A percentile compares a stretch with the other conserved stretches of the same genome.
Conservation (phyloP, 2,329 filamentous ascomycete species). For the Exophiala bonariae region DNA sequence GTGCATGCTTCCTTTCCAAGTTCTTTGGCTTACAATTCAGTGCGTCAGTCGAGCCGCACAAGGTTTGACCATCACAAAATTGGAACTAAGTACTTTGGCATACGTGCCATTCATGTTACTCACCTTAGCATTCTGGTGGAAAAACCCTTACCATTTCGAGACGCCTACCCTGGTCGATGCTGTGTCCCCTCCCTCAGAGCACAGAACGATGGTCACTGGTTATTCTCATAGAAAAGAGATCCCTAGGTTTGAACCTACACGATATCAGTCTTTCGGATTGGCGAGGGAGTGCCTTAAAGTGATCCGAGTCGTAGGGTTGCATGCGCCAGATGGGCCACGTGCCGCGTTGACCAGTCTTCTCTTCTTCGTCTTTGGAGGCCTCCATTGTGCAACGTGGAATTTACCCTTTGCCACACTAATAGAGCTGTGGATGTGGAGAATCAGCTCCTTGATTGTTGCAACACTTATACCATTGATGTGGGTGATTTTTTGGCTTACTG, state of each 20-base stretch:
- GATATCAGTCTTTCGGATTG: background rate
- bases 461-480: background rate
- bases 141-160: conserved; percentile 33
- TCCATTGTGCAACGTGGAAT: conserved; percentile 1
- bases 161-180: conserved; percentile 9
- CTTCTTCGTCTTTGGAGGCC: background rate
- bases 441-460: background rate
- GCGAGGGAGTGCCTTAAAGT: conserved; percentile 1
- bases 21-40: conserved; percentile 25
- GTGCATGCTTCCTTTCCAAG: conserved; percentile 13
- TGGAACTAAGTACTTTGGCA: conserved; percentile 32
- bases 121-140: conserved; percentile 32
- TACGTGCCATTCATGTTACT: conserved; percentile 31
- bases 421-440: conserved; percentile 2
- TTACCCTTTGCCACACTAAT: background rate
- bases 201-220: background rate
- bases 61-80: conserved; percentile 28
- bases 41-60: conserved; percentile 21
- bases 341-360: background rate
- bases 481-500: background rate
- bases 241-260: background rate
- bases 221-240: background rate
- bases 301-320: background rate
- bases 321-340: background rate
- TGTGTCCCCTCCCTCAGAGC: background rate